Conservation (phyloP, 1,139 yeast species). For the Taiozyma sp. region DNA sequence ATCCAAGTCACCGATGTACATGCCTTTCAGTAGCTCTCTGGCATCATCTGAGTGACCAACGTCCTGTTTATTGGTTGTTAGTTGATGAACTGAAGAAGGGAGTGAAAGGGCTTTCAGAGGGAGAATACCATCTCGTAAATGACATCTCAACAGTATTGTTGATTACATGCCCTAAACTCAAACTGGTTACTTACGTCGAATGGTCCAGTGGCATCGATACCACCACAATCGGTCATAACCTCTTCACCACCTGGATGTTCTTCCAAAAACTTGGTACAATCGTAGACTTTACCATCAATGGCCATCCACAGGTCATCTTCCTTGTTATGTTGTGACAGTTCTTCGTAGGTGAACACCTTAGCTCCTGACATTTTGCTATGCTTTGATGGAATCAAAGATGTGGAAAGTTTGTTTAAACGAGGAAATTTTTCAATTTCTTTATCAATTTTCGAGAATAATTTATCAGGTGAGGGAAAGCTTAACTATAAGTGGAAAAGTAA, state of each 20-base stretch:
- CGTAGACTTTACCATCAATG: constrained; percentile 87
- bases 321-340: constrained; percentile 74
- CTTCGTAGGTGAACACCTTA: constrained; percentile 54
- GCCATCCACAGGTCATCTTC: constrained; percentile 86
- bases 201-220: constrained; percentile 90
- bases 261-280: constrained; percentile 76
- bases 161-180: too few species aligned
- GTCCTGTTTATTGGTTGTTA: constrained; percentile 36
- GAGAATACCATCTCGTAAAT: too few species aligned
- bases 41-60: constrained; percentile 99
- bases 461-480: too few species aligned
- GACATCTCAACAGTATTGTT: too few species aligned
- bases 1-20: constrained; percentile 68
- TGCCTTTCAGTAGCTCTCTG: constrained; percentile 61
- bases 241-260: constrained; percentile 99
- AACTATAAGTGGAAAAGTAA: too few species aligned
- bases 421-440: background rate
- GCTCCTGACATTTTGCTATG: constrained; percentile 18
- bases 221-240: constrained; percentile 86
- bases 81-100: background rate
- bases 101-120: too few species aligned
- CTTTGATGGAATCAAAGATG: too few species aligned
- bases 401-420: too few species aligned
- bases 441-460: too few species aligned
- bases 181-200: constrained; percentile 48